Base-by-base conservation (phyloP, 805 yeast genomes). In the Lipomyces japonicus region DNA sequence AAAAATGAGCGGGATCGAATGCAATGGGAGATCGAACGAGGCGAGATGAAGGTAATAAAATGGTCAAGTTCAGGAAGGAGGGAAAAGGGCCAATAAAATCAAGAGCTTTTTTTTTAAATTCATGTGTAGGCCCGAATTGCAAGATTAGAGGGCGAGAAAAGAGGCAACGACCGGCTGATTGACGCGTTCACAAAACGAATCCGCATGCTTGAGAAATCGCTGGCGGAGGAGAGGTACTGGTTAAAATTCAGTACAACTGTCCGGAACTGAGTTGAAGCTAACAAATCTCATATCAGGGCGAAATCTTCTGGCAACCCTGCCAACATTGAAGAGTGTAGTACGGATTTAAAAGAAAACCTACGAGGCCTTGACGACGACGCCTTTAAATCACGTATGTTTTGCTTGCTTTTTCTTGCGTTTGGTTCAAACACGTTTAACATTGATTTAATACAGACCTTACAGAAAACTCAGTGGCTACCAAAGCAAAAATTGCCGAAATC, bases 1-100 rank as follows among this genome's bases (percentile, higher is more conserved):
- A 74, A 73, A 51, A 78, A 76, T 62, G 85, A 81, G 62, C 74
- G 79, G 47, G 80, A 78, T 57, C 68, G 81, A 44, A 77, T 80
- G 46, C 75, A 75, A 39, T 80, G 82, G 81, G 81, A 76, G 51
- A 66, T 79, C 44, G 84, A 80, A 61, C 69, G 75, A 32, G 78
- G 80, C 18, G 84, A 80, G 59, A 76, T 80, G 82, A 76, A 73
- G 64, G 69, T 73, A 25, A 63, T n/a, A n/a, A n/a, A n/a, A n/a
- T n/a, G n/a, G n/a, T n/a, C n/a, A n/a, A n/a, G n/a, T n/a, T n/a
- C n/a, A n/a, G n/a, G n/a, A n/a, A n/a, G n/a, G n/a, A n/a, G n/a
- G n/a, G n/a, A n/a, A n/a, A n/a, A n/a, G n/a, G n/a, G n/a, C n/a
- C n/a, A n/a, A n/a, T n/a, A n/a, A n/a, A n/a, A n/a, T n/a, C n/a